Evolutionary conservation across 177 flowering plant species (phyloP), one percentile per base, ranked within the genome.

Genomic region (Telopea speciosissima): DNA sequence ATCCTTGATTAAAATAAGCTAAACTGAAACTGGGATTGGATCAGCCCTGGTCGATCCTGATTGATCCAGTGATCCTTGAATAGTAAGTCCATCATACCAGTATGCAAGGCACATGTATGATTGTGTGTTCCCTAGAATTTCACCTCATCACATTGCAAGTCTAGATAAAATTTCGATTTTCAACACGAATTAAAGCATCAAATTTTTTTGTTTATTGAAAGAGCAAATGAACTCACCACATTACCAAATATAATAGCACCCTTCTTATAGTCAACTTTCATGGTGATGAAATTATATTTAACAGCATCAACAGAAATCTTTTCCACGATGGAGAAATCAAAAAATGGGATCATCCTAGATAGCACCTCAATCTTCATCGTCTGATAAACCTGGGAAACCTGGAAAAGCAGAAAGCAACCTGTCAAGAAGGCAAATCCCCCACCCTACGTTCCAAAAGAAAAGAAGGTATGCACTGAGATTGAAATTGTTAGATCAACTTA

Each of bases 341-440:
- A 91, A 76, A 91, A 96, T 0, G 98, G 97, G 66, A 96, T 82
- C 92, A 89, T 85, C 79, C 59, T 73, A 25, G 95, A 87, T 68
- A 96, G 73, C 65, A 83, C 87, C 65, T 83, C 92, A 75, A 93
- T 89, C 63, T 83, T 87, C 87, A 93, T 86, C 1, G 92, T 87
- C 84, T 87, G 89, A 70, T 92, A 95, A 22, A 93, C 93, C 67
- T 82, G 86, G 12, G 99, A 93, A 58, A 89, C 92, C 99, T 93
- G 91, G 45, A 61, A 70, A 73, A 36, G 62, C 14, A 69, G 6
- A 64, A 65, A 25, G 42, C 54, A 59, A 8, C 33, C 63, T 22
- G 69, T 52, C 24, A n/a, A 70, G 16, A 36, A 36, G 40, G 40
- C 40, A 8, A 36, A 36, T 36, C 40, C 40, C 40, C 40, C 40